Conservation (phyloP, 306 rosid genomes). For the Calophaca sinica region DNA sequence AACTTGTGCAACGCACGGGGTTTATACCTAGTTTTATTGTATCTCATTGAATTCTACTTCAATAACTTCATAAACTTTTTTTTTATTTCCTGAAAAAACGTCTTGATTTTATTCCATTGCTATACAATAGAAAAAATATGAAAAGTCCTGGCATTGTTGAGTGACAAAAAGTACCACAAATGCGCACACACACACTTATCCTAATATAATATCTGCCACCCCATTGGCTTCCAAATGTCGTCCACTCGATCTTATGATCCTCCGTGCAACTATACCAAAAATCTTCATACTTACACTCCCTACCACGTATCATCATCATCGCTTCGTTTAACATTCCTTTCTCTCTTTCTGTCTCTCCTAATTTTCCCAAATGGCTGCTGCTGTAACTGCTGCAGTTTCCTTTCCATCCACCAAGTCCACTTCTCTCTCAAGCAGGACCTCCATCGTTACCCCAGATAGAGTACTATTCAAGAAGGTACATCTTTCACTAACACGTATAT, state of each 20-base stretch:
- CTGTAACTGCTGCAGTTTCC: conserved; percentile 86
- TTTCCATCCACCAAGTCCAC: conserved; percentile 78
- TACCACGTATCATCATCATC: conserved; percentile 27
- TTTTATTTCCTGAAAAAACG: too few species aligned
- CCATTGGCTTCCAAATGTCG: conserved; percentile 64
- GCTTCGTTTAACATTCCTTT: conserved; percentile 41
- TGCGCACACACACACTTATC: conserved; percentile 73
- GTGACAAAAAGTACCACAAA: conserved; percentile 39
- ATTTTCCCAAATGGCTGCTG: conserved; percentile 70
- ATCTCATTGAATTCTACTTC: too few species aligned
- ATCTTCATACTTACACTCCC: conserved; percentile 34
- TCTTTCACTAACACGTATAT: too few species aligned
- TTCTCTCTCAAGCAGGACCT: conserved; percentile 59
- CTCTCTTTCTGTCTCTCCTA: background rate
- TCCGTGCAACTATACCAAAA: conserved; percentile 34
- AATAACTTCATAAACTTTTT: too few species aligned
- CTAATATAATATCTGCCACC: conserved; percentile 63
- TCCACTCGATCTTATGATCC: conserved; percentile 80
- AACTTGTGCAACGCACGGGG: too few species aligned
- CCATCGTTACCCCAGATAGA: conserved; percentile 63
- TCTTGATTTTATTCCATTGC: too few species aligned
- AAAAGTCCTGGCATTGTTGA: conserved; percentile 20
- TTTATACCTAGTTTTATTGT: too few species aligned
- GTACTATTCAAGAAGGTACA: conserved; percentile 60
- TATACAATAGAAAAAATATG: too few species aligned